Percentiles rank a stretch among this genome's conserved stretches.
These are phyloP conservation scores for Zalaria sp. DNA, from an alignment of 2,329 filamentous ascomycete species.

Conservation along the genomic window DNA sequence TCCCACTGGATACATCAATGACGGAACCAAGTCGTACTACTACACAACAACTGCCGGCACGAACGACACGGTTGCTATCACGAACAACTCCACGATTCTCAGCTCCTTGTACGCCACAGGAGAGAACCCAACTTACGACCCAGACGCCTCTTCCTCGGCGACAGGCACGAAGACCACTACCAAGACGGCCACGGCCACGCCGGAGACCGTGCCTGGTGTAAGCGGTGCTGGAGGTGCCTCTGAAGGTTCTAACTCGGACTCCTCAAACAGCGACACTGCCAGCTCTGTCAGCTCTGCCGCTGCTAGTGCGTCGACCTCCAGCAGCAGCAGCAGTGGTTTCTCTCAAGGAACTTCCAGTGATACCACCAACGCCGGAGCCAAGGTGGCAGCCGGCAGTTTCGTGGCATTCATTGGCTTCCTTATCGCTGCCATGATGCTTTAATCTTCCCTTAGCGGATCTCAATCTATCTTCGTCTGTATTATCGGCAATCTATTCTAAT, in stretches of 20 bases:
- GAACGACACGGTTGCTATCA: constrained; percentile 65
- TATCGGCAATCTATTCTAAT: too few species aligned
- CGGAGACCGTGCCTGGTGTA: constrained; percentile 42
- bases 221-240: constrained; percentile 27
- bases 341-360: constrained; percentile 14
- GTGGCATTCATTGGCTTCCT: constrained; percentile 23
- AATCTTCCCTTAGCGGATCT: constrained; percentile 2
- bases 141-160: constrained; percentile 18
- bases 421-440: constrained; percentile 21
- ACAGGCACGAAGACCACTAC: constrained; percentile 15
- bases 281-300: constrained; percentile 5
- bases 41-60: constrained; percentile 52
- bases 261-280: constrained; percentile 4
- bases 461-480: background rate
- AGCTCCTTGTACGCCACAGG: constrained; percentile 73
- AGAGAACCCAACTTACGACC: constrained; percentile 45
- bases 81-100: constrained; percentile 60
- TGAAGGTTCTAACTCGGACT: constrained; percentile 5
- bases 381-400: constrained; percentile 20
- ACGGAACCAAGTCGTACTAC: constrained; percentile 53
- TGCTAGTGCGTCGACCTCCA: constrained; percentile 9
- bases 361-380: constrained; percentile 12
- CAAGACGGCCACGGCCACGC: constrained; percentile 12
- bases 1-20: constrained; percentile 48
- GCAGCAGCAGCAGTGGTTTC: constrained; percentile 10